A percentile compares a stretch with the other conserved stretches of the same genome.
These are phyloP conservation scores for Syzygium syzygioides DNA, from an alignment of 441 rosid genomes.

Conservation along the genomic window DNA sequence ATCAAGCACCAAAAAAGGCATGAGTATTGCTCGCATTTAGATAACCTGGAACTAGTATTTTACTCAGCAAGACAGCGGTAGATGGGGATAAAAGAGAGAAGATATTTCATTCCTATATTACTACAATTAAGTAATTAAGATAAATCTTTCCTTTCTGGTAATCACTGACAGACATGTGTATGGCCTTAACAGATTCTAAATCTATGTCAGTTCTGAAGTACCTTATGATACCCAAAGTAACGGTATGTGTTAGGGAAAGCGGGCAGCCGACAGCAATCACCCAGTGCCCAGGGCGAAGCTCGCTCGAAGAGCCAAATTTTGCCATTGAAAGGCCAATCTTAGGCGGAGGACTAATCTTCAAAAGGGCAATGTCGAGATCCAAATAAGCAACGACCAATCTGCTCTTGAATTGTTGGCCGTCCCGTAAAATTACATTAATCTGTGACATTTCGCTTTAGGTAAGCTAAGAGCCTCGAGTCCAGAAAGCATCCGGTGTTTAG, in stretches of 20 bases:
- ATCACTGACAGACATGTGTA: neutral
- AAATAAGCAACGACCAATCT: neutral
- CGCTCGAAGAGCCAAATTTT: neutral
- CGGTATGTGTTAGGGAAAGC: neutral
- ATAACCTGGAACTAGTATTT: too few species aligned
- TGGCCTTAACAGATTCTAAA: neutral
- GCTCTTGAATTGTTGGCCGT: fast-evolving
- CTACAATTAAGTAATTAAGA: neutral
- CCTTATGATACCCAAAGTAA: neutral
- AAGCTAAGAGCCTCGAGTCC: neutral
- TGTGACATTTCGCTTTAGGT: neutral
- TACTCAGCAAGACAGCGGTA: neutral
- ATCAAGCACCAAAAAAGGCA: neutral
- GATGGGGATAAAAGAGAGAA: neutral
- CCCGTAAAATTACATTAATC: neutral
- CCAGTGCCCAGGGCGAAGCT: neutral
- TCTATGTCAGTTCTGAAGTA: neutral
- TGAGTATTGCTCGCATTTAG: neutral
- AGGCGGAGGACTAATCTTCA: neutral
- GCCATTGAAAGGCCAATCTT: fast-evolving
- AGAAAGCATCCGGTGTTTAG: neutral
- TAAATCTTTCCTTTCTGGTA: neutral
- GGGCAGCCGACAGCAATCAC: neutral
- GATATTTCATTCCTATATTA: neutral
- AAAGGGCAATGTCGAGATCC: neutral